Percentiles rank a stretch among this genome's conserved stretches.
Conservation (phyloP, 345 rosid genomes). For the Tarenaya hassleriana region DNA sequence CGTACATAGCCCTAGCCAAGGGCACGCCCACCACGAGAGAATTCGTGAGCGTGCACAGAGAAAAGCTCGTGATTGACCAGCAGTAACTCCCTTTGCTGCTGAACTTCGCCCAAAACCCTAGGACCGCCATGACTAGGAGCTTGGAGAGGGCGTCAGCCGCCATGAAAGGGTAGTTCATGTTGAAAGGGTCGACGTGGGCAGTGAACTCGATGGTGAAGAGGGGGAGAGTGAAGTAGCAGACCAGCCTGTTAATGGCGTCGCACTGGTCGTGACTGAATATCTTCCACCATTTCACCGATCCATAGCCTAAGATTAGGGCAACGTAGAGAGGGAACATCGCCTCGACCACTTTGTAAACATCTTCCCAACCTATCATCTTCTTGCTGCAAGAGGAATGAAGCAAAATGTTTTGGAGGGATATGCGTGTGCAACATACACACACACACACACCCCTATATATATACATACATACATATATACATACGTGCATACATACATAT, state of each 20-base stretch:
- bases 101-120: slow-evolving; percentile 60
- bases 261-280: slow-evolving; percentile 67
- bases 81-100: slow-evolving; percentile 57
- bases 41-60: slow-evolving; percentile 62
- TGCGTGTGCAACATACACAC: too few species aligned
- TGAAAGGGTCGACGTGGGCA: slow-evolving; percentile 58
- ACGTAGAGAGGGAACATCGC: slow-evolving; percentile 83
- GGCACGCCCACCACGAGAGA: slow-evolving; percentile 75
- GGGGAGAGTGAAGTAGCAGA: slow-evolving; percentile 79
- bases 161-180: slow-evolving; percentile 60
- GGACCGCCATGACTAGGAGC: slow-evolving; percentile 40
- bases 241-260: slow-evolving; percentile 67
- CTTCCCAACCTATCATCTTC: slow-evolving; percentile 68
- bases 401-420: neutral
- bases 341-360: slow-evolving; percentile 64
- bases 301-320: slow-evolving; percentile 71
- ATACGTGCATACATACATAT: too few species aligned
- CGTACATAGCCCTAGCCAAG: slow-evolving; percentile 64
- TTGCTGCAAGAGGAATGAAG: neutral
- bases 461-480: too few species aligned
- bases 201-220: slow-evolving; percentile 73
- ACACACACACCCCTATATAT: too few species aligned
- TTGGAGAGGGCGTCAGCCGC: slow-evolving; percentile 68
- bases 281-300: slow-evolving; percentile 87
- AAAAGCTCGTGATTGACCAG: slow-evolving; percentile 81